These are phyloP conservation scores for Colletotrichum kahawae DNA, from an alignment of 2,329 filamentous ascomycete species.

Conservation along the genomic window DNA sequence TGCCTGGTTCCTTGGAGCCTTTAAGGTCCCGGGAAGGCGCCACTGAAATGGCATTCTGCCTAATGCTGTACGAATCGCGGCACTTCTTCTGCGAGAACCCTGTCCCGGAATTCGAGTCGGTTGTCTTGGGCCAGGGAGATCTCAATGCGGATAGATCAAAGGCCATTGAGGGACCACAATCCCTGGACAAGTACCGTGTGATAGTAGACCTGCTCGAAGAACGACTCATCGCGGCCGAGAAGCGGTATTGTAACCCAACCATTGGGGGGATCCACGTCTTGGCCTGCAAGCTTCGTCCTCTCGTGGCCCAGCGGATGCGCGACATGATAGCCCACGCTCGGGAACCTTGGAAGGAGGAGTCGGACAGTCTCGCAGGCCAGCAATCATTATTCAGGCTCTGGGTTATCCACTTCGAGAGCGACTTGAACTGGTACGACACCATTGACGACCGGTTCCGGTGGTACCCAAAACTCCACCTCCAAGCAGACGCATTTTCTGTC, in stretches of 20 bases:
- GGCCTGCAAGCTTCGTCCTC: conserved; percentile 48
- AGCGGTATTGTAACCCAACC: conserved; percentile 53
- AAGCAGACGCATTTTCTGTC: conserved; percentile 60
- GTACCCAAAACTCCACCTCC: conserved; percentile 60
- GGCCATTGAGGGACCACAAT: conserved; percentile 40
- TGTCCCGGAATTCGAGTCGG: conserved; percentile 45
- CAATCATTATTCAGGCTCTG: conserved; percentile 63
- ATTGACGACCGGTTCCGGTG: conserved; percentile 56
- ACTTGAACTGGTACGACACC: conserved; percentile 46
- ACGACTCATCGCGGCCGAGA: conserved; percentile 48
- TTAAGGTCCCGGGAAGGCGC: conserved; percentile 58
- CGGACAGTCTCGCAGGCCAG: conserved; percentile 51
- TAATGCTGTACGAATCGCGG: conserved; percentile 52
- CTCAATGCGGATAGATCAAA: conserved; percentile 53
- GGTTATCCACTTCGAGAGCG: conserved; percentile 52
- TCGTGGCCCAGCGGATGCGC: conserved; percentile 52
- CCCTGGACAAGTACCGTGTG: conserved; percentile 47
- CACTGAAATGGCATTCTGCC: conserved; percentile 13
- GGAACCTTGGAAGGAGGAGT: conserved; percentile 52
- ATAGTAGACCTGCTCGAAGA: conserved; percentile 47
- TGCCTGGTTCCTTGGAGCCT: conserved; percentile 52
- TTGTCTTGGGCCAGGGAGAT: conserved; percentile 39
- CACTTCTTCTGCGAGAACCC: conserved; percentile 49
- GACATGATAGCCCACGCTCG: conserved; percentile 51
- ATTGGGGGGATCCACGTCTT: conserved; percentile 58